These are phyloP conservation scores for Ambispora gerdemannii DNA, from an alignment of 192 early-diverging fungal genomes.

Conservation along the genomic window DNA sequence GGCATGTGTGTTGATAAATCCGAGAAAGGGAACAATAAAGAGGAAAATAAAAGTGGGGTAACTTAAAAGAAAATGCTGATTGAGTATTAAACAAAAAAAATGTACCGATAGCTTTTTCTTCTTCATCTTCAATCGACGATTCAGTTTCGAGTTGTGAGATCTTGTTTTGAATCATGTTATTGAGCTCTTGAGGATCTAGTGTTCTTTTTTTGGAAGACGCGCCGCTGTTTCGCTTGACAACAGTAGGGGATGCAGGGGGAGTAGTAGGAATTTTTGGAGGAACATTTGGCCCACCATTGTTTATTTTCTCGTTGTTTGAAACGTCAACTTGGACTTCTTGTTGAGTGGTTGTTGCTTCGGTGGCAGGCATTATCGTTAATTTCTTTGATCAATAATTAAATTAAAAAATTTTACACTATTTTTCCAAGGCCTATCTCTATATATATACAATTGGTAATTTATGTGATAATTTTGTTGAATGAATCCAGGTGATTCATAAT, in stretches of 20 bases:
- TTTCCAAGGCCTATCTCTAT: too few species aligned
- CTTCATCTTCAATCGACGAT: conserved; percentile 50
- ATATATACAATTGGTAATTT: too few species aligned
- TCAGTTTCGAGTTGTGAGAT: conserved; percentile 55
- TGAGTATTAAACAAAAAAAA: neutral
- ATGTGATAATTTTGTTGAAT: too few species aligned
- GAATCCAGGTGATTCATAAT: too few species aligned
- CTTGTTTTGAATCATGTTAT: conserved; percentile 53
- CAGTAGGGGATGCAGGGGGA: neutral
- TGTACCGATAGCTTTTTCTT: conserved; percentile 56
- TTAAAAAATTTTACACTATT: too few species aligned
- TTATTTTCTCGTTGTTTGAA: neutral
- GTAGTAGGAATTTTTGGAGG: neutral
- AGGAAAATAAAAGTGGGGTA: neutral
- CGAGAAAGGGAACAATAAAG: neutral
- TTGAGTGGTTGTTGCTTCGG: neutral
- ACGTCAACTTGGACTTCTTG: too few species aligned
- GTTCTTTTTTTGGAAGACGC: conserved; percentile 36
- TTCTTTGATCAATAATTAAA: too few species aligned
- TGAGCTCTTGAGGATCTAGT: conserved; percentile 49
- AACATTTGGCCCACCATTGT: neutral
- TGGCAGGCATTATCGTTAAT: conserved; percentile 9
- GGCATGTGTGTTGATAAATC: too few species aligned
- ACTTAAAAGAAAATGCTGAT: neutral
- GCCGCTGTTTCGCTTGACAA: conserved; percentile 7